These are phyloP conservation scores for Solanum stenotomum DNA, from an alignment of 257 asterid species.

Conservation along the genomic window DNA sequence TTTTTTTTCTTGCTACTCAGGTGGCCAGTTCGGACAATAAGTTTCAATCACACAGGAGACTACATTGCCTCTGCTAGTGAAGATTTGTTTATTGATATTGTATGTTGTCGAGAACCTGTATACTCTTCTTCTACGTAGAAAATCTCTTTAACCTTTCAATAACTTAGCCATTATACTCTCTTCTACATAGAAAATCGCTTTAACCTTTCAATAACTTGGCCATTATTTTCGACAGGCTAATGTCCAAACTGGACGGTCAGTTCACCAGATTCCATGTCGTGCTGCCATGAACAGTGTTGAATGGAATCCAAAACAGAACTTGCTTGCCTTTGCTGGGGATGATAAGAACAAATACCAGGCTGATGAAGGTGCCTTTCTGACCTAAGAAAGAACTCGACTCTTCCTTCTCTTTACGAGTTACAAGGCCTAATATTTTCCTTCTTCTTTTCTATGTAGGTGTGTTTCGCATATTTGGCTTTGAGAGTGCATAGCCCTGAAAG, in stretches of 20 bases:
- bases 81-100: slow-evolving; percentile 91
- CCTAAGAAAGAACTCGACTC: too few species aligned
- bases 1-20: slow-evolving; percentile 14
- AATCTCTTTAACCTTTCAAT: neutral
- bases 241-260: slow-evolving; percentile 73
- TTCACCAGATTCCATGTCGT: slow-evolving; percentile 89
- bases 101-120: slow-evolving; percentile 22
- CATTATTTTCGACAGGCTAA: slow-evolving; percentile 40
- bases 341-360: slow-evolving; percentile 88
- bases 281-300: slow-evolving; percentile 99
- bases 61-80: slow-evolving; percentile 95
- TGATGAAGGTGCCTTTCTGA: slow-evolving; percentile 61
- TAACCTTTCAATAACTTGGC: neutral
- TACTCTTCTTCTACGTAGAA: too few species aligned
- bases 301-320: slow-evolving; percentile 86
- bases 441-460: slow-evolving; percentile 39
- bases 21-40: slow-evolving; percentile 97
- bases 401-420: neutral
- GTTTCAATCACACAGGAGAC: slow-evolving; percentile 92
- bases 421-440: neutral
- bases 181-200: neutral
- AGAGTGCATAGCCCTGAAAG: slow-evolving; percentile 32
- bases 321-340: slow-evolving; percentile 98
- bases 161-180: neutral
- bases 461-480: slow-evolving; percentile 85